These are phyloP conservation scores for Colletotrichum sp. DNA, from an alignment of 2,329 filamentous ascomycete species.

Conservation along the genomic window DNA sequence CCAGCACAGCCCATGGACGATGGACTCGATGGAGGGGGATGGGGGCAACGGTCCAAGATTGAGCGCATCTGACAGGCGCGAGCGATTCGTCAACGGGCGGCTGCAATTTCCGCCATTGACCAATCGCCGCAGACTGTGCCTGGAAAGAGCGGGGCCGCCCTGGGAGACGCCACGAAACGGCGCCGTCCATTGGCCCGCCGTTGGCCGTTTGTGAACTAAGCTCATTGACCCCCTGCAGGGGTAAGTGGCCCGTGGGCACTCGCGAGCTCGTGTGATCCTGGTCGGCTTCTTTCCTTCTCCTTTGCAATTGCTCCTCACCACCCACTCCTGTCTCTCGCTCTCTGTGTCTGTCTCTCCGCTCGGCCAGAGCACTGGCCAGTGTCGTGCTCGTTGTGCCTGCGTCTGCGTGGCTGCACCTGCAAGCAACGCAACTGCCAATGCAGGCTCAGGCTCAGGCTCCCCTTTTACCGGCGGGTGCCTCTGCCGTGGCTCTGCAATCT, in stretches of 20 bases:
- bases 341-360: neutral
- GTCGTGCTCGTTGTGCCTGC: neutral
- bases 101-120: conserved; percentile 19
- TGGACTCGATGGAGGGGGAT: neutral
- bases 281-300: neutral
- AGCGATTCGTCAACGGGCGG: conserved; percentile 19
- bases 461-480: neutral
- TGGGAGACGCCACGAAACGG: conserved; percentile 4
- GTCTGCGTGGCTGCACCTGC: neutral
- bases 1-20: conserved; percentile 11
- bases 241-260: neutral
- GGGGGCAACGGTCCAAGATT: conserved; percentile 14
- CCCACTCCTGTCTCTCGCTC: neutral
- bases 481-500: conserved; percentile 10
- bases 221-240: conserved; percentile 16
- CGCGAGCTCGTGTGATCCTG: conserved; percentile 7
- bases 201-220: conserved; percentile 18
- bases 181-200: conserved; percentile 11
- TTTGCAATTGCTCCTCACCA: neutral
- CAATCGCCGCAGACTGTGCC: neutral
- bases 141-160: neutral
- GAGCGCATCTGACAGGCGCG: conserved; percentile 15
- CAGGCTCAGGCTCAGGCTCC: neutral
- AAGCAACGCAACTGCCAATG: neutral
- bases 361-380: neutral